These are phyloP conservation scores for Puccinia polysora DNA, from an alignment of 1,284 basidiomycete genomes.

Conservation along the genomic window DNA sequence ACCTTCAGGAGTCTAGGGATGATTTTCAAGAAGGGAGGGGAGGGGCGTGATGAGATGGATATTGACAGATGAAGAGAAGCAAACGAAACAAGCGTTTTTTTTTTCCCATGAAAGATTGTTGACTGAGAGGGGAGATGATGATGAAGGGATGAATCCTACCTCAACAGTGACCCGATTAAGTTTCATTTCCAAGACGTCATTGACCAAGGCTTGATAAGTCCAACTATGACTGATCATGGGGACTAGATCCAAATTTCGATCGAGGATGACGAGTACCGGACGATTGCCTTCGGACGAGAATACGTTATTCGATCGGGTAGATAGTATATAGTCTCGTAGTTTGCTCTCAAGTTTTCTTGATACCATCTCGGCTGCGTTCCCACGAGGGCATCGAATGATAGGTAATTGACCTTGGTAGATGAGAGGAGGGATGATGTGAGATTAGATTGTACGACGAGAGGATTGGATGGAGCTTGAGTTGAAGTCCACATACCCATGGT, in stretches of 20 bases:
- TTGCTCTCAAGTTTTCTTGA: slow-evolving; percentile 90
- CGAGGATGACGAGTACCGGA: slow-evolving; percentile 82
- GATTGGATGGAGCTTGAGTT: too few species aligned
- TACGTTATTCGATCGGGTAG: slow-evolving; percentile 60
- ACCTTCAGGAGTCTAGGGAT: slow-evolving; percentile 57
- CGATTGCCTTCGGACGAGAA: slow-evolving; percentile 27
- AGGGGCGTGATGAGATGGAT: slow-evolving; percentile 10
- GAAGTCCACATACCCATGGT: slow-evolving; percentile 65
- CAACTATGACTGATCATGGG: slow-evolving; percentile 95
- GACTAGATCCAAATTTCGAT: slow-evolving; percentile 90
- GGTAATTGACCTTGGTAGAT: slow-evolving; percentile 63
- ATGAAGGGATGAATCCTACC: slow-evolving; percentile 50
- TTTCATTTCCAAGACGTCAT: slow-evolving; percentile 95
- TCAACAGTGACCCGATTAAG: slow-evolving; percentile 86
- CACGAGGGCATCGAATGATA: slow-evolving; percentile 86
- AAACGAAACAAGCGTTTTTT: not conserved
- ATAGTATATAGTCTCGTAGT: slow-evolving; percentile 84
- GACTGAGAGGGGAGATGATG: too few species aligned
- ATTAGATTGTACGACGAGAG: not conserved
- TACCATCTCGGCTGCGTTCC: slow-evolving; percentile 97
- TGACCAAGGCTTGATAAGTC: slow-evolving; percentile 98
- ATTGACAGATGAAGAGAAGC: not conserved
- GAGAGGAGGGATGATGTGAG: not conserved
- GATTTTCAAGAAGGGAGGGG: not conserved
- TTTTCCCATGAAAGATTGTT: not conserved